These are phyloP conservation scores for Meyerozyma guilliermondii DNA, from an alignment of 1,139 yeast genomes.

Conservation along the genomic window DNA sequence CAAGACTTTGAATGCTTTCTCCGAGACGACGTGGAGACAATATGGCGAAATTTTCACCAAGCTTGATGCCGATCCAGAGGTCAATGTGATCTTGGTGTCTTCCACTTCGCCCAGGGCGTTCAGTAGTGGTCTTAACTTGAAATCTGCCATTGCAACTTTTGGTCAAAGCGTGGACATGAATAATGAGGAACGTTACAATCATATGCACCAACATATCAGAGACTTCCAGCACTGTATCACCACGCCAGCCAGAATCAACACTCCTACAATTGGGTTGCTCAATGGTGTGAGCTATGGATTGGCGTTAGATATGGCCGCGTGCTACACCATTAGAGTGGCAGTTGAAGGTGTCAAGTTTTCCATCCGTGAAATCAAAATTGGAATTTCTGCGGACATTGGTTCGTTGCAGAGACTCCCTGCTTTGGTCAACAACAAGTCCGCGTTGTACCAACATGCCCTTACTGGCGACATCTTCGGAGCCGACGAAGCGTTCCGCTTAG, in stretches of 20 bases:
- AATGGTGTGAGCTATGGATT: constrained; percentile 54
- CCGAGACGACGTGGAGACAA: constrained; percentile 50
- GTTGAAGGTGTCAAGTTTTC: constrained; percentile 51
- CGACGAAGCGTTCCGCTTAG: constrained; percentile 52
- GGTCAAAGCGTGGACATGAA: constrained; percentile 8
- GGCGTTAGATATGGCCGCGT: constrained; percentile 62
- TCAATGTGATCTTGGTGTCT: constrained; percentile 51
- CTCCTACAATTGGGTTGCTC: constrained; percentile 46
- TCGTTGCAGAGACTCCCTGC: constrained; percentile 64
- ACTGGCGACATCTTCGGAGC: constrained; percentile 57
- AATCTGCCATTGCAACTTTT: constrained; percentile 23
- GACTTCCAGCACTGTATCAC: constrained; percentile 57
- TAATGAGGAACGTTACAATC: constrained; percentile 18
- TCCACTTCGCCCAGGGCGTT: constrained; percentile 55
- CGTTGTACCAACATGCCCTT: constrained; percentile 56
- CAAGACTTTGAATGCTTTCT: constrained; percentile 54
- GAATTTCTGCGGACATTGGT: constrained; percentile 79
- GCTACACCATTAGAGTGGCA: constrained; percentile 56
- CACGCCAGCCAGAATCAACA: constrained; percentile 39
- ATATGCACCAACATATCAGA: constrained; percentile 36
- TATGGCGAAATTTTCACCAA: constrained; percentile 45
- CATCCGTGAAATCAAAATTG: constrained; percentile 67
- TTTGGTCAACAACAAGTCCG: constrained; percentile 51
- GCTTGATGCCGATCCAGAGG: constrained; percentile 42
- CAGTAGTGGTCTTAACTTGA: constrained; percentile 64